Conservation (phyloP, 495 filamentous ascomycete species). For the Xanthoparmelia taractica region DNA sequence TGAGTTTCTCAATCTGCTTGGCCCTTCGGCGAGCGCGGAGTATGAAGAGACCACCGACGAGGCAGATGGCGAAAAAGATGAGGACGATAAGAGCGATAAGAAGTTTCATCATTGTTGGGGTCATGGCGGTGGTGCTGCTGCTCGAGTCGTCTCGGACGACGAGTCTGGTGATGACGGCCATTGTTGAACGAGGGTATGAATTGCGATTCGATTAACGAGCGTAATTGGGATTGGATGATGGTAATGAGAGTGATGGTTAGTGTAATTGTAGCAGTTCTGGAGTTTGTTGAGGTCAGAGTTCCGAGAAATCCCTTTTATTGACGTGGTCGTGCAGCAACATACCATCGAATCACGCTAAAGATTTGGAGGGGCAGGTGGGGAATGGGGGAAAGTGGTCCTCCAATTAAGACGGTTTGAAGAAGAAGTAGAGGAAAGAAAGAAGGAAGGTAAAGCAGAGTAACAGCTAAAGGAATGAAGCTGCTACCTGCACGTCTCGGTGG, state of each 20-base stretch:
- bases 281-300: conserved; percentile 2
- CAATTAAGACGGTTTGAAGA: neutral
- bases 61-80: conserved; percentile 53
- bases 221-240: neutral
- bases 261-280: neutral
- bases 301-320: neutral
- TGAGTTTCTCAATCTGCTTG: conserved; percentile 33
- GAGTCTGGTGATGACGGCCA: conserved; percentile 31
- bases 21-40: conserved; percentile 58
- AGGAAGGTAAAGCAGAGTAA: conserved; percentile 49
- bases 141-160: conserved; percentile 44
- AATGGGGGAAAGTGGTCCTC: conserved; percentile 7
- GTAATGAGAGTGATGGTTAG: conserved; percentile 9
- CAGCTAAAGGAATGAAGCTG: conserved; percentile 87
- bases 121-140: conserved; percentile 37
- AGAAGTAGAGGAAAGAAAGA: conserved; percentile 4
- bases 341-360: conserved; percentile 9
- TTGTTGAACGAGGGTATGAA: neutral
- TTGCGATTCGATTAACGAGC: conserved; percentile 5
- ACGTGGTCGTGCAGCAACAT: conserved; percentile 4
- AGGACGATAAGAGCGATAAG: conserved; percentile 74
- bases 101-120: conserved; percentile 57
- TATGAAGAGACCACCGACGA: conserved; percentile 46
- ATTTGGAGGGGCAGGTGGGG: conserved; percentile 1
- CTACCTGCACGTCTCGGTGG: conserved; percentile 43